These are phyloP conservation scores for Picochlorum sp. DNA, from an alignment of 139 green algal species.

Conservation along the genomic window DNA sequence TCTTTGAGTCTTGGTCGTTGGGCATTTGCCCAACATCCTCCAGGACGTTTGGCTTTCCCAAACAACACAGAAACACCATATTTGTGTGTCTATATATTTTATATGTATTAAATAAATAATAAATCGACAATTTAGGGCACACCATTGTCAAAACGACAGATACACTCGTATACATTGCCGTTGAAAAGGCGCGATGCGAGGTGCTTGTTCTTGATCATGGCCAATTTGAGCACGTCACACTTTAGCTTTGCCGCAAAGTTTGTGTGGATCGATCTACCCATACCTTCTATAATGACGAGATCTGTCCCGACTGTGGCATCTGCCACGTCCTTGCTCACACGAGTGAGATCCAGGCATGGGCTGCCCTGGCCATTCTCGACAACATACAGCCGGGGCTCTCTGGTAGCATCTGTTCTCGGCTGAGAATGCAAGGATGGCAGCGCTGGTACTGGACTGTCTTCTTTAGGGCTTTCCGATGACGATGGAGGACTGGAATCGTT, in stretches of 20 bases:
- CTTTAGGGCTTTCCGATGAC: background rate
- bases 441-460: background rate
- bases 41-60: too few species aligned
- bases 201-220: slow-evolving; percentile 94
- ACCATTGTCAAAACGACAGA: slow-evolving; percentile 55
- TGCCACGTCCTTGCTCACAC: slow-evolving; percentile 60
- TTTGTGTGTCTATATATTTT: too few species aligned
- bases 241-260: slow-evolving; percentile 63
- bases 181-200: slow-evolving; percentile 75
- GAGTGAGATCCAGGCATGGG: slow-evolving; percentile 90
- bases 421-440: background rate
- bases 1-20: too few species aligned
- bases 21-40: too few species aligned
- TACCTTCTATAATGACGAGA: slow-evolving; percentile 93
- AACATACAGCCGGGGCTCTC: slow-evolving; percentile 57
- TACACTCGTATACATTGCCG: slow-evolving; percentile 85
- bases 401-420: too few species aligned
- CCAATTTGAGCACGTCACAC: slow-evolving; percentile 90
- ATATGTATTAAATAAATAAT: too few species aligned
- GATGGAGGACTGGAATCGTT: background rate
- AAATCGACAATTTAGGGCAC: background rate
- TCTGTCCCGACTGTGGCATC: slow-evolving; percentile 72
- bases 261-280: slow-evolving; percentile 85
- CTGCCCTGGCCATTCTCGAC: slow-evolving; percentile 73
- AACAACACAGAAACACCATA: too few species aligned